Conservation (phyloP, 148 eudicot genomes). For the Chenopodium album region DNA sequence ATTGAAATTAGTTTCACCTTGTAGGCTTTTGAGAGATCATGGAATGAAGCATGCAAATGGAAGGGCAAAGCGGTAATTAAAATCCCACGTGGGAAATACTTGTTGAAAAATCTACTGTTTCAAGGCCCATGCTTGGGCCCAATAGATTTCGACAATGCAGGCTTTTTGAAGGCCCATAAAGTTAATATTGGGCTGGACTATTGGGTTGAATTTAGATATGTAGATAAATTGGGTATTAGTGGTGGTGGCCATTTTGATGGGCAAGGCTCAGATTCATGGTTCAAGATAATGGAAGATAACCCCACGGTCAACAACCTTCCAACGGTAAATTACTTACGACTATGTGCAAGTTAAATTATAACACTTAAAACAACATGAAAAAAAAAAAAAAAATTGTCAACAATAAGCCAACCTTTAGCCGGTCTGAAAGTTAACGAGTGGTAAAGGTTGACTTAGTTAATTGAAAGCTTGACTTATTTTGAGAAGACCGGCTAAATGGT, state of each 20-base stretch:
- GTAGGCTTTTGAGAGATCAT: slow-evolving; percentile 16
- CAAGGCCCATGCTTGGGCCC: slow-evolving; percentile 22
- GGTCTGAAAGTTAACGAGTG: too few relatives aligned
- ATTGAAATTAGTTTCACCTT: neutral
- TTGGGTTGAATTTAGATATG: slow-evolving; percentile 15
- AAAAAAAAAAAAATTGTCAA: too few relatives aligned
- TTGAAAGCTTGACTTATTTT: too few relatives aligned
- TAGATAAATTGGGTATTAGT: neutral
- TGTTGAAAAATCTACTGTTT: neutral
- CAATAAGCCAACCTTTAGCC: too few relatives aligned
- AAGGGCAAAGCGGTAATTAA: slow-evolving; percentile 1
- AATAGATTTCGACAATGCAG: neutral
- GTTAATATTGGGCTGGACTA: neutral
- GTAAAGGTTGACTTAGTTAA: too few relatives aligned
- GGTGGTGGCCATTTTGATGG: slow-evolving; percentile 21
- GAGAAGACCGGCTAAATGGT: too few relatives aligned
- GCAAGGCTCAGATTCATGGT: neutral
- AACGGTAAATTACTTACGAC: neutral
- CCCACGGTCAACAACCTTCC: neutral
- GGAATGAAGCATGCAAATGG: slow-evolving; percentile 27
- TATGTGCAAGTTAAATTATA: too few relatives aligned
- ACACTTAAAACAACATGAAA: too few relatives aligned
- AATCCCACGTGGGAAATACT: slow-evolving; percentile 17
- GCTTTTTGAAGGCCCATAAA: slow-evolving; percentile 17
- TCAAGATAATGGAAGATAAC: neutral